Percentiles rank a stretch among this genome's conserved stretches.
Evolutionary conservation across 306 rosid species (phyloP).

Genomic region (Acacia confusa): DNA sequence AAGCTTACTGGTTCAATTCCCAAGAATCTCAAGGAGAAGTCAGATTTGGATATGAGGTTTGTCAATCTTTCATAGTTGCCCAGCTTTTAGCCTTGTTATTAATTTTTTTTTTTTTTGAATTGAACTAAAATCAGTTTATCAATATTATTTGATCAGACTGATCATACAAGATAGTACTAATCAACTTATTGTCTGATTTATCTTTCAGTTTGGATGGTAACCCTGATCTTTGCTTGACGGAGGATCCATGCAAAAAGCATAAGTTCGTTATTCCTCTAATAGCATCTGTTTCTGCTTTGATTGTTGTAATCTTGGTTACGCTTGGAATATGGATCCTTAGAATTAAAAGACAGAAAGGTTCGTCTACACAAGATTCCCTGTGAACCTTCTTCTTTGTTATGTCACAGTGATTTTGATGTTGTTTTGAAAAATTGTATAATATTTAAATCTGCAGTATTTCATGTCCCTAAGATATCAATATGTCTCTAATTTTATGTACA

Average conservation of each 20-base stretch:
- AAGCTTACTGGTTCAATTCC: constrained; percentile 35
- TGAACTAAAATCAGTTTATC: not conserved
- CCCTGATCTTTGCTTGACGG: not conserved
- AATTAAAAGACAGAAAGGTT: not conserved
- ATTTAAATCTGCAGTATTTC: too few species aligned
- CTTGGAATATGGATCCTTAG: not conserved
- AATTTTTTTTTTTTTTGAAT: not conserved
- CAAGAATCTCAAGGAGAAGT: constrained; percentile 20
- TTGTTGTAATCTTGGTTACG: not conserved
- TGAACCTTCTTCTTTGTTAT: not conserved
- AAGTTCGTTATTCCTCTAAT: not conserved
- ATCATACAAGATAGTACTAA: not conserved
- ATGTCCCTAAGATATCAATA: too few species aligned
- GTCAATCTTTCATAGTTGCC: not conserved
- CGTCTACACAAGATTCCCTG: not conserved
- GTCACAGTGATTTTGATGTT: not conserved
- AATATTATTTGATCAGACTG: not conserved
- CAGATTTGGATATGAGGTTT: constrained; percentile 22
- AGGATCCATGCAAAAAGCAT: not conserved
- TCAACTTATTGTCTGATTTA: not conserved
- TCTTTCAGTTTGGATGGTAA: not conserved
- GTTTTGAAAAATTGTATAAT: too few species aligned
- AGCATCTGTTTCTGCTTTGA: not conserved
- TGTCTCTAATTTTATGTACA: too few species aligned
- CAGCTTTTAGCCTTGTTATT: not conserved